Percentiles rank a stretch among this genome's conserved stretches.
phyloP scores from a whole-genome alignment of 441 rosid genomes.

The Mallotus japonicus region DNA sequence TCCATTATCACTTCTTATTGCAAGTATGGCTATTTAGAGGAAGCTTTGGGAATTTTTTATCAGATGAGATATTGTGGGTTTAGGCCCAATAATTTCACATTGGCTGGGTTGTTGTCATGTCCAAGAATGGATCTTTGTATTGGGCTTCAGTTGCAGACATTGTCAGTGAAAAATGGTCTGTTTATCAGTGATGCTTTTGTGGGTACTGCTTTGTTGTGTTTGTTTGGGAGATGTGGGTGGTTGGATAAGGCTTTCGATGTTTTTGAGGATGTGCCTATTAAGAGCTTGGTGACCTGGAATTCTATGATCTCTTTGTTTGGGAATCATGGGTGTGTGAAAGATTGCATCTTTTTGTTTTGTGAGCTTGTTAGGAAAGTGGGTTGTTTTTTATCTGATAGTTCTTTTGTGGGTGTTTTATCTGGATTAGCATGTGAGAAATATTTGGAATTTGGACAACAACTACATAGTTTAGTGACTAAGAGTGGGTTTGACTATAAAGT shows the following conservation, averaged over 20 bases:
- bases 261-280: constrained; percentile 63
- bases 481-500: constrained; percentile 37
- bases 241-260: constrained; percentile 44
- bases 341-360: constrained; percentile 45
- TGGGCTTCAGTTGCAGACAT: constrained; percentile 62
- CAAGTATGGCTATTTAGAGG: constrained; percentile 35
- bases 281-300: constrained; percentile 74
- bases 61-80: constrained; percentile 54
- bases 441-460: constrained; percentile 45
- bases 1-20: constrained; percentile 48
- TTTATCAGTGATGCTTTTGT: constrained; percentile 57
- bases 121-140: constrained; percentile 33
- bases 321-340: constrained; percentile 41
- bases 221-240: constrained; percentile 57
- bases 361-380: constrained; percentile 40
- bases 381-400: constrained; percentile 44
- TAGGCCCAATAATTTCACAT: constrained; percentile 48
- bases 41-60: constrained; percentile 40
- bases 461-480: constrained; percentile 61
- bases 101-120: constrained; percentile 60
- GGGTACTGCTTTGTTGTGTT: constrained; percentile 62
- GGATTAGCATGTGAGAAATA: constrained; percentile 42
- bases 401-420: constrained; percentile 60
- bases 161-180: constrained; percentile 59
- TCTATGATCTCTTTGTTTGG: constrained; percentile 62